Percentiles rank a stretch among this genome's conserved stretches.
phyloP scores from a whole-genome alignment of 768 basidiomycete species.

The Mycena albidolilacea region DNA sequence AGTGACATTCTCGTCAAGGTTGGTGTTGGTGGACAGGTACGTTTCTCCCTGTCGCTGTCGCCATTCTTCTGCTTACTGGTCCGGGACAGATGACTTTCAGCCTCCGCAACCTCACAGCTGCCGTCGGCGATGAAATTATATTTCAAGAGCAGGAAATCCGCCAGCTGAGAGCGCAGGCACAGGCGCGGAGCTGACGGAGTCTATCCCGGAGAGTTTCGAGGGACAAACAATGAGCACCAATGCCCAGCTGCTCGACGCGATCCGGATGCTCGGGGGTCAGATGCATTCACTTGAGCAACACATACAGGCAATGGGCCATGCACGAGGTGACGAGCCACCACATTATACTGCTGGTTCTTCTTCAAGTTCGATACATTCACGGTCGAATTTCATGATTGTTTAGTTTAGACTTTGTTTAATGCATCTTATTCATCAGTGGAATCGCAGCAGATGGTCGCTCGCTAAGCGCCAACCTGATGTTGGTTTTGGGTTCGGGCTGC shows the following conservation, averaged over 20 bases:
- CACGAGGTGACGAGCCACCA: background rate
- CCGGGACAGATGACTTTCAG: slow-evolving; percentile 52
- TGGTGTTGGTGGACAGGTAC: slow-evolving; percentile 53
- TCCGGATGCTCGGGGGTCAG: background rate
- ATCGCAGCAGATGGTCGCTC: too few relatives aligned
- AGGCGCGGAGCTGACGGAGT: background rate
- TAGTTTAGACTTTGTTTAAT: too few relatives aligned
- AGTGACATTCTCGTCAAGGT: slow-evolving; percentile 56
- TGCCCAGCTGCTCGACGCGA: background rate
- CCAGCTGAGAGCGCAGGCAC: background rate
- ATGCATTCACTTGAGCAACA: background rate
- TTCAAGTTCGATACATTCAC: too few relatives aligned
- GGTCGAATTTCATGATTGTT: too few relatives aligned
- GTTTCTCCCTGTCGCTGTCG: slow-evolving; percentile 10
- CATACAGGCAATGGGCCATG: background rate
- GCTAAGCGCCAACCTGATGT: too few relatives aligned
- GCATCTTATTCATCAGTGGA: too few relatives aligned
- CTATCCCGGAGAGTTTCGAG: background rate
- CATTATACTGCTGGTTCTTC: background rate
- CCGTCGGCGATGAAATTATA: slow-evolving; percentile 61
- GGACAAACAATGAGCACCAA: background rate
- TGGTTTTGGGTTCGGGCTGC: too few relatives aligned
- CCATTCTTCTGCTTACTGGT: background rate
- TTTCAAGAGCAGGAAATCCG: slow-evolving; percentile 51
- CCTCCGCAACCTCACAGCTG: slow-evolving; percentile 57